These are phyloP conservation scores for Calvatia gigantea DNA, from an alignment of 768 basidiomycete genomes.

Conservation along the genomic window DNA sequence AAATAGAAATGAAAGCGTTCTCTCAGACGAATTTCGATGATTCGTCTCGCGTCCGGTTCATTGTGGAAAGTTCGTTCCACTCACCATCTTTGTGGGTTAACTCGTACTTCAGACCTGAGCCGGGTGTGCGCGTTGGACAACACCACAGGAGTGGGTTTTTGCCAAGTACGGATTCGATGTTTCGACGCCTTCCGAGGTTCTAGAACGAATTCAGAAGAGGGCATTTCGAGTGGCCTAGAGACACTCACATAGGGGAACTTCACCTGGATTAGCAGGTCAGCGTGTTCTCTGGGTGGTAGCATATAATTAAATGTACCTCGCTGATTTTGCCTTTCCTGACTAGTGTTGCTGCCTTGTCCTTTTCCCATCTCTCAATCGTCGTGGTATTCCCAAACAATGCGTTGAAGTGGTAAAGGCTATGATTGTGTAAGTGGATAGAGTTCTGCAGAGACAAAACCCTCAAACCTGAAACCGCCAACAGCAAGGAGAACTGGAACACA, in stretches of 20 bases:
- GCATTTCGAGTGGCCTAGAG: not conserved
- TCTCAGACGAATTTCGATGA: constrained; percentile 18
- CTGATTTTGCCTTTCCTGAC: constrained; percentile 81
- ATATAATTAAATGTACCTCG: constrained; percentile 43
- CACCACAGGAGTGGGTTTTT: constrained; percentile 77
- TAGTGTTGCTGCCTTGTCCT: constrained; percentile 88
- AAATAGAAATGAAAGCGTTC: constrained; percentile 11
- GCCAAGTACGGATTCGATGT: constrained; percentile 79
- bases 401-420: constrained; percentile 84
- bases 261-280: constrained; percentile 41
- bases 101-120: constrained; percentile 76
- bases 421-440: constrained; percentile 1
- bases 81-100: constrained; percentile 72
- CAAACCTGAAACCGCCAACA: constrained; percentile 89
- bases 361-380: constrained; percentile 98
- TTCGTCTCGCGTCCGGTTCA: not conserved
- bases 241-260: constrained; percentile 87
- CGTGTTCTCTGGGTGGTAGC: not conserved
- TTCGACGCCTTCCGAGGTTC: constrained; percentile 76
- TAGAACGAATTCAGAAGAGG: constrained; percentile 27
- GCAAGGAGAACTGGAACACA: constrained; percentile 83
- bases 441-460: not conserved
- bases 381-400: constrained; percentile 77
- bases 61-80: constrained; percentile 48
- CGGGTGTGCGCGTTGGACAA: constrained; percentile 65